Evolutionary conservation across 805 yeast species (phyloP).

Genomic region (Sungouiozyma intestinalis): DNA sequence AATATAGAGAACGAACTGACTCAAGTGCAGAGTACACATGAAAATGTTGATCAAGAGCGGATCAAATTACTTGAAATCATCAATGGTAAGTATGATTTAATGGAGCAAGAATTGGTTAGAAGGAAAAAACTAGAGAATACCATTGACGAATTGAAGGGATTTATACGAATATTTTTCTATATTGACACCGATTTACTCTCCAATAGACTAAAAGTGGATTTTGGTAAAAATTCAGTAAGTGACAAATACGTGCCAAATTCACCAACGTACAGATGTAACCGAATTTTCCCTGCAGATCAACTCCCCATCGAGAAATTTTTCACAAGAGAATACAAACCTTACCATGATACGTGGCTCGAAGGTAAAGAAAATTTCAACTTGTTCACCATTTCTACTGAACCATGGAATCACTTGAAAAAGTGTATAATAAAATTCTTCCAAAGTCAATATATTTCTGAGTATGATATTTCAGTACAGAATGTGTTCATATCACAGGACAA

Average conservation of each 20-base stretch:
- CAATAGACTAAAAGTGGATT: constrained; percentile 9
- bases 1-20: background rate
- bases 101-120: constrained; percentile 12
- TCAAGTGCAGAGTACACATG: background rate
- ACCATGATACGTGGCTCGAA: constrained; percentile 20
- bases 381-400: constrained; percentile 13
- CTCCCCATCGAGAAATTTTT: constrained; percentile 15
- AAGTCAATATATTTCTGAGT: constrained; percentile 9
- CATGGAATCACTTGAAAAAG: constrained; percentile 11
- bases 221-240: constrained; percentile 7
- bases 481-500: constrained; percentile 21
- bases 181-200: constrained; percentile 5
- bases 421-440: constrained; percentile 12
- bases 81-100: constrained; percentile 4
- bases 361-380: constrained; percentile 15
- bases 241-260: background rate
- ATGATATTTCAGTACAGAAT: constrained; percentile 15
- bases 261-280: constrained; percentile 10
- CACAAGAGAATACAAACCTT: constrained; percentile 20
- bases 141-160: constrained; percentile 32
- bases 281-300: constrained; percentile 17
- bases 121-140: constrained; percentile 40
- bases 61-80: too few species aligned
- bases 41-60: background rate
- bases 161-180: constrained; percentile 25